phyloP scores from a whole-genome alignment of 805 yeast species.

The Pichia phayaonensis region DNA sequence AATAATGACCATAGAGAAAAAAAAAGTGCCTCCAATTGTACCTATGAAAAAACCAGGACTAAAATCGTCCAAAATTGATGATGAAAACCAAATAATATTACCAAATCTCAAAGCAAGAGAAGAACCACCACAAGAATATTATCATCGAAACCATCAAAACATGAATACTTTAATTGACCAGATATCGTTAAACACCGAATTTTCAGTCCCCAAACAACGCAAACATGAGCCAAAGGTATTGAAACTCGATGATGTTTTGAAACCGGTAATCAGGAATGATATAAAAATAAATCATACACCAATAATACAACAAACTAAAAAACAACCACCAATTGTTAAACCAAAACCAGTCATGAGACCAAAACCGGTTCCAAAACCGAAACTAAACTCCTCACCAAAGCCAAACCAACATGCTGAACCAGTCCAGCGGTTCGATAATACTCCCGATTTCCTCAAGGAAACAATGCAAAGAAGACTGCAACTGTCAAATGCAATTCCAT shows the following conservation, averaged over 20 bases:
- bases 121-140: background rate
- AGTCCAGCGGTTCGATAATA: background rate
- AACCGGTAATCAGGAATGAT: slow-evolving; percentile 1
- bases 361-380: background rate
- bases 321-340: slow-evolving; percentile 1
- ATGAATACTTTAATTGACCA: slow-evolving; percentile 9
- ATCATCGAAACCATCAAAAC: background rate
- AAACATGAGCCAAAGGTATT: slow-evolving; percentile 19
- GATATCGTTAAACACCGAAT: slow-evolving; percentile 5
- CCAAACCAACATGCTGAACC: background rate
- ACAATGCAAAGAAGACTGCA: slow-evolving; percentile 1
- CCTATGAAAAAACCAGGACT: slow-evolving; percentile 19
- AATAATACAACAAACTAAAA: background rate
- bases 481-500: background rate
- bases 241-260: slow-evolving; percentile 18
- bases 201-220: slow-evolving; percentile 1
- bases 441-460: background rate
- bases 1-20: slow-evolving; percentile 4
- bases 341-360: slow-evolving; percentile 1
- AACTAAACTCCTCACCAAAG: background rate
- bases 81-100: background rate
- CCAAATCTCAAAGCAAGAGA: background rate
- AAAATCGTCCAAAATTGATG: slow-evolving; percentile 1
- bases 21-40: slow-evolving; percentile 22
- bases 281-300: background rate